Evolutionary conservation across 2,329 filamentous ascomycete species (phyloP), one percentile per base, ranked within the genome.

Genomic region (Phaeosphaeria sp.): DNA sequence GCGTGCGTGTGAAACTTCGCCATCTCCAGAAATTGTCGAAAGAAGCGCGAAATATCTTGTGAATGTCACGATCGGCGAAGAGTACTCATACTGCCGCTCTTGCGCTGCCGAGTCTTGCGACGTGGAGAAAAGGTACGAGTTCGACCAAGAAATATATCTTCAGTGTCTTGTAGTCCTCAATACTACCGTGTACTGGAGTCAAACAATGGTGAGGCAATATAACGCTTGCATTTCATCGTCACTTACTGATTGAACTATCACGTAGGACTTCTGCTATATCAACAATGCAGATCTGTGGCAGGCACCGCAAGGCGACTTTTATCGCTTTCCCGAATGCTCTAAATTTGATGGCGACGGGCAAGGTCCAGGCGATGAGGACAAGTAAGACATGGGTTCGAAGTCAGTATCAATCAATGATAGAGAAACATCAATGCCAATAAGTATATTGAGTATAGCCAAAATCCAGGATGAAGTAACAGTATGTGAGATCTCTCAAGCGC

Each of bases 61-160:
- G 58, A 72, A 73, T 42, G 68, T 69, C 1, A 74, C 69, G 0
- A 63, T 73, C 3, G 70, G 71, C 42, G 69, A 72, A 21, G 70
- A 74, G 17, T 67, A 68, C 46, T 64, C 70, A 2, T 57, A 59
- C 33, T 74, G 71, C 50, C 66, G 64, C 13, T 61, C 39, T 9
- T 69, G 68, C 49, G 46, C 71, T 1, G 7, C 61, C 1, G 58
- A 61, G 2, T 55, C 55, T 2, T 71, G 68, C 53, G 39, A 44
- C 6, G 47, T 48, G 0, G 45, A 67, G 43, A 63, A 54, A 42
- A 40, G 46, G 13, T 74, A 71, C 46, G 51, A 57, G 22, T 74
- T 71, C 50, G 57, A 72, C 22, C 46, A 66, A 13, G 63, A 72
- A 33, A 62, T 74, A 0, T 69, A 60, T 64, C 25, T 73, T 33